A percentile compares a stretch with the other conserved stretches of the same genome.
Evolutionary conservation across 2,329 filamentous ascomycete species (phyloP).

Genomic region (Dactylellina sp.): DNA sequence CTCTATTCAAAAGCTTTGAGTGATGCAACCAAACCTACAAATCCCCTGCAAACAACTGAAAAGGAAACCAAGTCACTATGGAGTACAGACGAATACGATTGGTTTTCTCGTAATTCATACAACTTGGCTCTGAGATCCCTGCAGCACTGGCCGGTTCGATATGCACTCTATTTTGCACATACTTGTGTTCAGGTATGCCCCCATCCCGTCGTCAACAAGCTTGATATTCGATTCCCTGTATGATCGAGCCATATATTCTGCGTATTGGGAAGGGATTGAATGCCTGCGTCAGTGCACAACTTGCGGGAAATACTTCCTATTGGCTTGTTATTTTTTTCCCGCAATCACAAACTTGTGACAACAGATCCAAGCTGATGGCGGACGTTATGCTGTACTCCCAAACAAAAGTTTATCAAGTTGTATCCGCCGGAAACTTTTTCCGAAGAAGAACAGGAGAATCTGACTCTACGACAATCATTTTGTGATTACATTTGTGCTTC

Average conservation of each 20-base stretch:
- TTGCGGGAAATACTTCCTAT: conserved; percentile 43
- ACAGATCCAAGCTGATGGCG: conserved; percentile 67
- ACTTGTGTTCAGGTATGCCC: conserved; percentile 71
- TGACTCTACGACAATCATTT: conserved; percentile 45
- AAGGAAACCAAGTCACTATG: conserved; percentile 66
- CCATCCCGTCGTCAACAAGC: conserved; percentile 33
- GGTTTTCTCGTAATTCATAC: conserved; percentile 86
- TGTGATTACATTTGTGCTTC: conserved; percentile 62
- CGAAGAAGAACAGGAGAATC: conserved; percentile 49
- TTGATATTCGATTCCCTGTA: background rate
- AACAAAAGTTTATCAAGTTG: conserved; percentile 52
- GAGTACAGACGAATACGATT: conserved; percentile 76
- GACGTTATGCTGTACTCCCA: conserved; percentile 79
- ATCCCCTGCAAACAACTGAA: conserved; percentile 16
- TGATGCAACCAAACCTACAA: conserved; percentile 65
- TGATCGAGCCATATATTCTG: conserved; percentile 22
- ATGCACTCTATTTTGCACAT: conserved; percentile 69
- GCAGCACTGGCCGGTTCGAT: conserved; percentile 70
- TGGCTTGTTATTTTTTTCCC: conserved; percentile 59
- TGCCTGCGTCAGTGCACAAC: conserved; percentile 62
- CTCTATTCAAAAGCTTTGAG: conserved; percentile 65
- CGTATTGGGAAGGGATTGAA: conserved; percentile 63
- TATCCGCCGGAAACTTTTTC: conserved; percentile 42
- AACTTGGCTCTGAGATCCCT: conserved; percentile 72
- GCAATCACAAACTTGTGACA: conserved; percentile 34